Conservation (phyloP, 2,329 filamentous ascomycete genomes). For the Reticulascus tulasneorum region DNA sequence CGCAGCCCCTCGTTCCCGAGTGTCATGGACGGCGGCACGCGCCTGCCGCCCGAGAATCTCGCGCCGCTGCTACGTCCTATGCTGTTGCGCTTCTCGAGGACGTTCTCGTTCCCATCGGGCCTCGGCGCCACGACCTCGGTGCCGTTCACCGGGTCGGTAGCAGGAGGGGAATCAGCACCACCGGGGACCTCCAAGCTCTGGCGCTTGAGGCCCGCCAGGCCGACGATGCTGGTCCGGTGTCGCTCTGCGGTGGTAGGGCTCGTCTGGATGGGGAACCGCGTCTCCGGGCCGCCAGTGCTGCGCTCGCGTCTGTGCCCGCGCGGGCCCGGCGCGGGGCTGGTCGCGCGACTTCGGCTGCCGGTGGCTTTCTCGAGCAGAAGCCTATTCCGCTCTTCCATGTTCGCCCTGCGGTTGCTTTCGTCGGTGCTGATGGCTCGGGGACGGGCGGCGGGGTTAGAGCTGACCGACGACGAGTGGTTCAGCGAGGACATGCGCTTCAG, state of each 20-base stretch:
- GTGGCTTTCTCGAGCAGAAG: slow-evolving; percentile 68
- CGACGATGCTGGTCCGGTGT: slow-evolving; percentile 47
- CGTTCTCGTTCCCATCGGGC: slow-evolving; percentile 18
- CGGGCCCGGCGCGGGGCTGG: slow-evolving; percentile 64
- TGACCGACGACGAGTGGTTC: slow-evolving; percentile 57
- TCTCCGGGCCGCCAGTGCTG: slow-evolving; percentile 69
- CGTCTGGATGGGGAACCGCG: slow-evolving; percentile 78
- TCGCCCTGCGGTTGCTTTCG: slow-evolving; percentile 88
- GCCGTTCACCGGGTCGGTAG: slow-evolving; percentile 39
- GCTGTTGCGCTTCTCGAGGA: slow-evolving; percentile 61
- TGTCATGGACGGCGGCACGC: slow-evolving; percentile 33
- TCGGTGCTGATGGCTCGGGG: slow-evolving; percentile 89
- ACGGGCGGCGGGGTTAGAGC: slow-evolving; percentile 47
- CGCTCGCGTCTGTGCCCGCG: slow-evolving; percentile 71
- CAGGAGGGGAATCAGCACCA: slow-evolving; percentile 41
- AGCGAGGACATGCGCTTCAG: slow-evolving; percentile 83
- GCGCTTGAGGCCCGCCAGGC: slow-evolving; percentile 50
- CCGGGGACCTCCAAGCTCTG: slow-evolving; percentile 80
- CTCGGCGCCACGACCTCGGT: slow-evolving; percentile 17
- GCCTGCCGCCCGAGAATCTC: slow-evolving; percentile 48
- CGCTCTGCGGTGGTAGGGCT: slow-evolving; percentile 53
- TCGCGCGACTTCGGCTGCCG: slow-evolving; percentile 65
- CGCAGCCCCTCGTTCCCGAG: slow-evolving; percentile 23
- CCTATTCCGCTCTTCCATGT: slow-evolving; percentile 89
- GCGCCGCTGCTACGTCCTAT: slow-evolving; percentile 48